Base-by-base conservation (phyloP, 1,284 basidiomycete species). In the Coniferiporia weirii region DNA sequence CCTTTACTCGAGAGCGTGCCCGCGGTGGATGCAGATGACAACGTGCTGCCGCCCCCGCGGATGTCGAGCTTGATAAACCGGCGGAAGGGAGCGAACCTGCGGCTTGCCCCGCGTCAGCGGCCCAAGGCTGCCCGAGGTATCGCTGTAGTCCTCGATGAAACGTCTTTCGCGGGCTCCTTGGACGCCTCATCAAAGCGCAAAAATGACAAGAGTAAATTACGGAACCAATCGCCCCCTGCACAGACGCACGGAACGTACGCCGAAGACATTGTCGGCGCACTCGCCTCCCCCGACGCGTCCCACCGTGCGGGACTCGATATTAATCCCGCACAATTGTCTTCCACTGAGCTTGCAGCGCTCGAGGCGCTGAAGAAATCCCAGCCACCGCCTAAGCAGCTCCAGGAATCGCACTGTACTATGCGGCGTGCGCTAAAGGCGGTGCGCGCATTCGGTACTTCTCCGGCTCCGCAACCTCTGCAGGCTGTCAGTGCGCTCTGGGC, bases 381-480 rank as follows among this genome's bases (percentile, higher is more conserved):
- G 13, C 7, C 47, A n/a, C 46, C 45, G 13, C n/a, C 54, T 32
- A 59, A 36, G 22, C 46, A 54, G 3, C 45, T 22, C 8, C 52
- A 55, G 27, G 40, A 50, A 46, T 32, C 59, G 19, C 22, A 61
- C 20, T 57, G 58, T 34, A 27, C 27, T 27, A 52, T 62, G 20
- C 52, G 61, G 20, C 57, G 61, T 17, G 61, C 59, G 15, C 43
- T 49, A n/a, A 62, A 61, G 35, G 62, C 62, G 54, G 44, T 54
- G 17, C 36, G 51, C 8, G 54, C 62, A 36, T 60, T 60, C 22
- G 58, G 58, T 10, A 40, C 52, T 8, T 34, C 52, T n/a, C 57
- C 58, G 27, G 27, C 27, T 27, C 27, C 27, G 27, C 27, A 3
- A 5, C 27, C 27, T 5, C 5, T 27, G 27, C 27, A 27, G 27